Evolutionary conservation across 306 rosid genomes (phyloP).

Genomic region (Cicer pinnatifidum): DNA sequence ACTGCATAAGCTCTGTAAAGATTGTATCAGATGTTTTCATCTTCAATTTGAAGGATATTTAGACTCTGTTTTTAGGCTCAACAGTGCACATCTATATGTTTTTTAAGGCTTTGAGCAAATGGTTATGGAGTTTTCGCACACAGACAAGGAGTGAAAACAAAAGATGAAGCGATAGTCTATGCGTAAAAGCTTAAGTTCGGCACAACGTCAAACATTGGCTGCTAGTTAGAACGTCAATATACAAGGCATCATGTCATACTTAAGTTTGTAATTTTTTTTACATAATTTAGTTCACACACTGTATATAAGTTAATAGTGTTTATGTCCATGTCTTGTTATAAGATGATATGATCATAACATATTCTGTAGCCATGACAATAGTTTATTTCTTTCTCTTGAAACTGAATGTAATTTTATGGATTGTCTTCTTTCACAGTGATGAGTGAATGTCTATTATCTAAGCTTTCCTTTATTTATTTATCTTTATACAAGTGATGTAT

Average conservation of each 20-base stretch:
- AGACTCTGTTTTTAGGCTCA: neutral
- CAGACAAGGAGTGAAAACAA: neutral
- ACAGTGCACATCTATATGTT: neutral
- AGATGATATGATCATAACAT: neutral
- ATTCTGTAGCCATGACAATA: neutral
- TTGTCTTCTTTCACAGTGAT: constrained; percentile 14
- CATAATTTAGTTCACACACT: neutral
- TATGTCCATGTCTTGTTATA: neutral
- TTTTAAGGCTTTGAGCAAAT: neutral
- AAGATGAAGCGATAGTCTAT: neutral
- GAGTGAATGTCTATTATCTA: neutral
- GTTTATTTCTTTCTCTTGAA: neutral
- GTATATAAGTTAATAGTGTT: neutral
- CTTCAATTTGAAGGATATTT: constrained; percentile 5
- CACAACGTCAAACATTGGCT: neutral
- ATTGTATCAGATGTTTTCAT: neutral
- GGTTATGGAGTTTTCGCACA: neutral
- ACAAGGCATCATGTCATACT: neutral
- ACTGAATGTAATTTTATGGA: neutral
- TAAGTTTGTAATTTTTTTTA: neutral
- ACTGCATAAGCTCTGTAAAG: no score
- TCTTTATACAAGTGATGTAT: neutral
- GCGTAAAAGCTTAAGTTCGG: neutral
- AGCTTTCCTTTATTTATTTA: constrained; percentile 14
- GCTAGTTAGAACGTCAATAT: neutral